These are phyloP conservation scores for Eimeria tenella DNA, from an alignment of 169 alveolate species.

Conservation along the genomic window DNA sequence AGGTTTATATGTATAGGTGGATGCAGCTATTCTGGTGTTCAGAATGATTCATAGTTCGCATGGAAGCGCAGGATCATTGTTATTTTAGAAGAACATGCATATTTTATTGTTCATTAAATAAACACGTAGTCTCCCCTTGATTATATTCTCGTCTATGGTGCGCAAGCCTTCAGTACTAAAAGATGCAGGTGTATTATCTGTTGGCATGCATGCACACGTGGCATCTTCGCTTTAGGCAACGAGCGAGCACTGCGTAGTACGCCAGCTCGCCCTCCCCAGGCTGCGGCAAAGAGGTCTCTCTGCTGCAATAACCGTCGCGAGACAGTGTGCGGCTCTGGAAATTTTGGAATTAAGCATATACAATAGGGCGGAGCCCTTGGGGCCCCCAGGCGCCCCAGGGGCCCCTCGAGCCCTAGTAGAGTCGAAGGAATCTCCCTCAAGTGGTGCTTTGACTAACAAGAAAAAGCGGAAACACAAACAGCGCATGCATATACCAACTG, in stretches of 20 bases:
- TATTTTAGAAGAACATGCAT: neutral
- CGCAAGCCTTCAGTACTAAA: too few species aligned
- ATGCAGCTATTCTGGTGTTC: too few species aligned
- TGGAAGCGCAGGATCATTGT: too few species aligned
- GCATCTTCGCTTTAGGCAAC: neutral
- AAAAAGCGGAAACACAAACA: neutral
- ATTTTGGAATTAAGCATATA: neutral
- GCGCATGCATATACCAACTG: neutral
- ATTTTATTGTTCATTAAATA: too few species aligned
- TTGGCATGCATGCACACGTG: too few species aligned
- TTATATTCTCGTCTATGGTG: too few species aligned
- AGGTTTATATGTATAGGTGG: too few species aligned
- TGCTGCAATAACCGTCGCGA: neutral
- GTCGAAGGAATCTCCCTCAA: neutral
- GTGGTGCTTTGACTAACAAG: neutral
- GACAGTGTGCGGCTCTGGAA: neutral
- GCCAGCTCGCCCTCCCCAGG: neutral
- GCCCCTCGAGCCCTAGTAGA: neutral
- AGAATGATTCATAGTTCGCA: too few species aligned
- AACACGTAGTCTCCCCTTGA: neutral
- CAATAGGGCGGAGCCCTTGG: neutral
- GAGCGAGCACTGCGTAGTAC: neutral
- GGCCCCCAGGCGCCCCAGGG: neutral
- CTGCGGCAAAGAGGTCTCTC: slow-evolving; percentile 6
- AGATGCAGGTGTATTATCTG: too few species aligned